Base-by-base conservation (phyloP, 768 basidiomycete species). In the Strobilomyces confusus region DNA sequence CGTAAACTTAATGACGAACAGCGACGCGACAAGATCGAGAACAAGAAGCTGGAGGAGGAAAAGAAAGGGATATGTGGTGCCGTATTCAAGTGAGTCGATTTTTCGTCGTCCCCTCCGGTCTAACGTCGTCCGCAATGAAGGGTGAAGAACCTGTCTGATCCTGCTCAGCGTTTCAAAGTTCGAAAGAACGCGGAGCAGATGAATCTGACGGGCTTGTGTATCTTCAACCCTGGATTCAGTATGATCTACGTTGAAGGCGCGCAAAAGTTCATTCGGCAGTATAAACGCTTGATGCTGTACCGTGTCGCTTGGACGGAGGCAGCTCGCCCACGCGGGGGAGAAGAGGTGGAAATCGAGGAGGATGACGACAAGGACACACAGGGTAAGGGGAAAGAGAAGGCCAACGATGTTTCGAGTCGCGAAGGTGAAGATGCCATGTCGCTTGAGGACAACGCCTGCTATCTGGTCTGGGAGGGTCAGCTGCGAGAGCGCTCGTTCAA, bases 211-310 rank as follows among this genome's bases (percentile, higher is more conserved):
- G 97, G 97, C 11, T 74, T 95, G 33, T 93, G 90, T 64, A 87
- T 97, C 64, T 92, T 93, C 80, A 84, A 95, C 65, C 88, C 93
- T 0, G 72, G 80, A 29, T 98, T 98, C 77, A 86, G 80, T 63
- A 79, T 98, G 76, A 84, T 99, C 44, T 89, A 95, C 60, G 91
- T 97, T 52, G 97, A 99, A 68, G 97, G 97, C 37, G 89, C 89
- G 0, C 72, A 80, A 33, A 95, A 91, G 70, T 86, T 85, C 55
- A 81, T 98, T 59, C 86, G 86, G 62, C 83, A 84, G 58, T 99
- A 97, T 73, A 92, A 87, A 65, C 80, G 86, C 20, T 76, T 99
- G 45, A 87, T 99, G 87, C 58, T 89, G 38, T 71, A 82, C 50
- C 90, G 97, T 42, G 91, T 98, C 26, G 83, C 85, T 2, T 99